Evolutionary conservation across 2,329 filamentous ascomycete genomes (phyloP), one percentile per base, ranked within the genome.

Genomic region (Apiospora marii): DNA sequence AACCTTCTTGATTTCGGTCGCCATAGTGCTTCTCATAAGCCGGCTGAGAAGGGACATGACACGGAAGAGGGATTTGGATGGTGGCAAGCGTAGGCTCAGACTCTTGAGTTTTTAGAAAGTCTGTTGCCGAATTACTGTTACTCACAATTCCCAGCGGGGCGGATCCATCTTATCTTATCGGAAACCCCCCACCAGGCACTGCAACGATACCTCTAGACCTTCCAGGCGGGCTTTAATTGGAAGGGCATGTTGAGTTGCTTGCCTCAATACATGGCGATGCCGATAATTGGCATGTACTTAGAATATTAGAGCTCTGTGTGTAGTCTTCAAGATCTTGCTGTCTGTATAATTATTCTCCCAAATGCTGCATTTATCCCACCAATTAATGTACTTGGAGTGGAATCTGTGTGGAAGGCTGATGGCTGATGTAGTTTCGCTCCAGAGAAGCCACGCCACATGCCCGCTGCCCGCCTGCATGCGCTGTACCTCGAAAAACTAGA

Each of bases 1-100:
- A 49, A 98, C 93, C 80, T 87, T 91, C 80, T 92, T 92, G 73
- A 86, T 78, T 77, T 85, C 83, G 71, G 87, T 82, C 78, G 88
- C 86, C 90, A 93, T 93, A 80, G 83, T 85, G 82, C 85, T 83
- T 82, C 84, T 85, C 69, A 87, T 10, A 13, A 72, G 37, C 14
- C 72, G 70, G 43, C 22, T 41, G 68, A 73, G 61, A 68, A 72
- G 30, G 19, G 70, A 70, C 72, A 73, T 73, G 70, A 72, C 70
- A 70, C 64, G 72, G 72, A 73, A 73, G 72, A 73, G 61, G 70
- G 27, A 34, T 49, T 46, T 16, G 67, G 67, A 34, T 30, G 67
- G 67, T 13, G 44, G 41, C 24, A 24, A 68, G 67, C 41, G 67
- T 30, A 19, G 34, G n/a, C n/a, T 37, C 34, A 24, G n/a, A n/a